A percentile compares a stretch with the other conserved stretches of the same genome.
These are phyloP conservation scores for Backusella australiensis DNA, from an alignment of 192 early-diverging fungal genomes.

Conservation along the genomic window DNA sequence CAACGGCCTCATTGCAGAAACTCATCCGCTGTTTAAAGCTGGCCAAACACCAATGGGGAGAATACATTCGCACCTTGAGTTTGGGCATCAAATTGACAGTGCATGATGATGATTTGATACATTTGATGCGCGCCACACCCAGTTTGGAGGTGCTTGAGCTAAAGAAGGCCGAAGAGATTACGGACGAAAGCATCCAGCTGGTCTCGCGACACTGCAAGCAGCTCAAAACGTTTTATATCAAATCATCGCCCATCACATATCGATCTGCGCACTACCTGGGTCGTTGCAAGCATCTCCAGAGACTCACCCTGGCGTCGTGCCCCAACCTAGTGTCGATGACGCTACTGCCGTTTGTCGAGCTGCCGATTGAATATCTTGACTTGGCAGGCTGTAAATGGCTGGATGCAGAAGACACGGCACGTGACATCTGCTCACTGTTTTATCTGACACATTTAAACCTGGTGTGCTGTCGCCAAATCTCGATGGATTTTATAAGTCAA, in stretches of 20 bases:
- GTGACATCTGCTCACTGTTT: conserved; percentile 15
- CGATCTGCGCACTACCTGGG: conserved; percentile 28
- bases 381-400: conserved; percentile 28
- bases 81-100: background rate
- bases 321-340: conserved; percentile 10
- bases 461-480: conserved; percentile 22
- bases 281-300: conserved; percentile 5
- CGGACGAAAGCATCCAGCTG: conserved; percentile 17
- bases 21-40: conserved; percentile 1
- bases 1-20: background rate
- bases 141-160: conserved; percentile 16
- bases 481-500: conserved; percentile 18
- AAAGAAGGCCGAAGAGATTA: background rate
- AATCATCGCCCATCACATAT: conserved; percentile 7
- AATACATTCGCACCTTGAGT: conserved; percentile 6
- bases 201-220: conserved; percentile 17
- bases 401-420: conserved; percentile 19
- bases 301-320: conserved; percentile 9
- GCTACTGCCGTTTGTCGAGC: conserved; percentile 22
- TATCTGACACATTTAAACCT: conserved; percentile 20
- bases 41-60: conserved; percentile 1
- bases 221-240: conserved; percentile 14
- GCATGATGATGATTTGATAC: background rate
- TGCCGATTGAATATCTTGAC: conserved; percentile 21
- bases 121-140: background rate